A percentile compares a stretch with the other conserved stretches of the same genome.
These are phyloP conservation scores for Arthrobotrys sinensis DNA, from an alignment of 2,329 filamentous ascomycete species.

Conservation along the genomic window DNA sequence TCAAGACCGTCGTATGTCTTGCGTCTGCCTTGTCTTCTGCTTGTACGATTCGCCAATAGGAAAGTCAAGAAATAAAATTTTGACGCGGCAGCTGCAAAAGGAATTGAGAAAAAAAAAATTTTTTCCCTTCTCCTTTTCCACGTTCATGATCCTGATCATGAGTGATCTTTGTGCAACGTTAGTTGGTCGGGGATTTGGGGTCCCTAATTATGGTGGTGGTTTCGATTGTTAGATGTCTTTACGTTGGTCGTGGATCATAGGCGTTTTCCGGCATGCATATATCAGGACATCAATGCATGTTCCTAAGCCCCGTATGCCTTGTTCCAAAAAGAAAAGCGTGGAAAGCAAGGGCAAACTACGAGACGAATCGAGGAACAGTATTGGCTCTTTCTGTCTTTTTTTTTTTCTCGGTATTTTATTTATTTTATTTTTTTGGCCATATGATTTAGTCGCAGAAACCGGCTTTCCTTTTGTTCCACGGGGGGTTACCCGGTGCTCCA, in stretches of 20 bases:
- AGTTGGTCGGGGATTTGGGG: slow-evolving; percentile 8
- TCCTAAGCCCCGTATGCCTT: slow-evolving; percentile 37
- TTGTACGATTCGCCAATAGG: slow-evolving; percentile 37
- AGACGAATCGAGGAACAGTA: background rate
- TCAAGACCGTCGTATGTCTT: slow-evolving; percentile 19
- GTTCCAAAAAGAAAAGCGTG: slow-evolving; percentile 17
- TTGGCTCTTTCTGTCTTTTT: background rate
- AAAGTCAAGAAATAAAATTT: slow-evolving; percentile 16
- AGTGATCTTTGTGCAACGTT: slow-evolving; percentile 60
- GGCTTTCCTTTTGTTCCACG: slow-evolving; percentile 8
- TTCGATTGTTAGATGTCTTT: slow-evolving; percentile 31
- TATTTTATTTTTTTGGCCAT: background rate
- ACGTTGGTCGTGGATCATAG: slow-evolving; percentile 29
- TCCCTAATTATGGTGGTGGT: slow-evolving; percentile 3
- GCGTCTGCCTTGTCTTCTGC: slow-evolving; percentile 5
- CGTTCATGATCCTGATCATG: slow-evolving; percentile 48
- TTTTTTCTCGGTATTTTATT: slow-evolving; percentile 11
- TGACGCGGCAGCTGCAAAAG: slow-evolving; percentile 12
- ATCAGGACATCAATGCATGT: slow-evolving; percentile 54
- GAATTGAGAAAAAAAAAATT: background rate
- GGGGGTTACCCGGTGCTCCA: slow-evolving; percentile 25
- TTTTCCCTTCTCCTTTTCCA: background rate
- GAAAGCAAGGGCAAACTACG: slow-evolving; percentile 28
- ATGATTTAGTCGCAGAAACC: slow-evolving; percentile 12
- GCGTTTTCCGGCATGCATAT: slow-evolving; percentile 46